Evolutionary conservation across 306 rosid species (phyloP), one percentile per base, ranked within the genome.

Genomic region (Ochetophila trinervis): DNA sequence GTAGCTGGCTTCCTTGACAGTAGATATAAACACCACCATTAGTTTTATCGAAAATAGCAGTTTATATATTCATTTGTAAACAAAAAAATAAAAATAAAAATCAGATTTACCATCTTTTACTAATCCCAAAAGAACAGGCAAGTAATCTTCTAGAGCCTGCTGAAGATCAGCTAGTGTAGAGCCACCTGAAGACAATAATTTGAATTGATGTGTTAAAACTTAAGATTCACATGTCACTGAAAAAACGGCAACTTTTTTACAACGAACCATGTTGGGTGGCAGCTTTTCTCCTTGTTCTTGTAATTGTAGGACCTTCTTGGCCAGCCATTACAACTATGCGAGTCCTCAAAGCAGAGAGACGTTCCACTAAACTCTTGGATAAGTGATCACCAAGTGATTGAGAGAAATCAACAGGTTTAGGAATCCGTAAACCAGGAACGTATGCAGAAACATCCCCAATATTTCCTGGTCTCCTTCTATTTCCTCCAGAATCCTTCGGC

Each of bases 341-440:
- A 52, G 96, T 90, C 77, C 98, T 88, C 61, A 89, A 80, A 64
- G 97, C 94, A 57, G 97, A 87, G 34, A 89, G 65, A 45, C 91
- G 88, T 61, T 93, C 98, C 49, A 86, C 84, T 73, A 84, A 75
- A 69, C 75, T 93, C 86, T 93, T 93, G 61, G 96, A 87, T 68
- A 90, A 81, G 80, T 72, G 74, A 72, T 90, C 91, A 53, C 88
- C 87, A 35, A 90, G 87, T 57, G 84, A 53, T 45, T 79, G 88
- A 35, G 84, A 59, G 88, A 90, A 90, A 84, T 93, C 99, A 70
- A 84, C 95, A 48, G 96, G 90, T 83, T 84, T 90, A 49, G 99
- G 97, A 75, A 90, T 86, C 65, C 99, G 82, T 71, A 93, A 64
- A 81, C 97, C 99, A 37, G 99, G 97, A 82, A 90, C 97, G 72